Evolutionary conservation across 1,284 basidiomycete genomes (phyloP).

Genomic region (Rugosomyces carneus): DNA sequence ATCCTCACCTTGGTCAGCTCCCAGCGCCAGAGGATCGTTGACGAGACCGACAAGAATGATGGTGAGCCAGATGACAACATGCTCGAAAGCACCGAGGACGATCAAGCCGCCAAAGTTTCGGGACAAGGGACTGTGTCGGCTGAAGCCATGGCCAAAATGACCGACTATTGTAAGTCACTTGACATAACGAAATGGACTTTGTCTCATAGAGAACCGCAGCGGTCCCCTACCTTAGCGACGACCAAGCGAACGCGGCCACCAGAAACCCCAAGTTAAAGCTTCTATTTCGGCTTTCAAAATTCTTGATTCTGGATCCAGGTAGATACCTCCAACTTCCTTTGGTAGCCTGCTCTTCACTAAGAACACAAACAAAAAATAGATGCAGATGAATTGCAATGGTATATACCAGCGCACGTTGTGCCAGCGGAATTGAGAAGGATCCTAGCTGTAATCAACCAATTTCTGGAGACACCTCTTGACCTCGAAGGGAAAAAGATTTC

Average conservation of each 20-base stretch:
- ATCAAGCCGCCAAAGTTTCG: constrained; percentile 37
- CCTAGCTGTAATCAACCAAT: constrained; percentile 70
- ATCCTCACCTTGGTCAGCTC: constrained; percentile 63
- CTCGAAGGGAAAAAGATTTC: constrained; percentile 67
- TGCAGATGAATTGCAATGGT: constrained; percentile 73
- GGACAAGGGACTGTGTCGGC: constrained; percentile 48
- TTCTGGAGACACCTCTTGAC: constrained; percentile 68
- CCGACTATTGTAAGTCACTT: constrained; percentile 63
- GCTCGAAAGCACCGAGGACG: constrained; percentile 37
- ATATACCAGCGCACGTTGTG: constrained; percentile 60
- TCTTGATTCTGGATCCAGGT: constrained; percentile 61
- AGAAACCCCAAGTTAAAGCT: constrained; percentile 78
- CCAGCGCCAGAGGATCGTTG: constrained; percentile 63
- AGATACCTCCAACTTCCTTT: constrained; percentile 12
- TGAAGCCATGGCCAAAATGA: constrained; percentile 68
- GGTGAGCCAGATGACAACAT: constrained; percentile 32
- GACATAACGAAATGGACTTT: neutral
- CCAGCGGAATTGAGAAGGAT: constrained; percentile 60
- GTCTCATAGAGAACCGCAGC: constrained; percentile 36
- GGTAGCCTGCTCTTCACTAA: constrained; percentile 2
- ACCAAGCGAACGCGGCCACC: constrained; percentile 69
- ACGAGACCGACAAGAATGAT: constrained; percentile 56
- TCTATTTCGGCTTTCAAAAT: constrained; percentile 69
- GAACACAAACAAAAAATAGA: constrained; percentile 32
- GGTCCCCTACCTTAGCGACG: constrained; percentile 68